A percentile compares a stretch with the other conserved stretches of the same genome.
phyloP scores from a whole-genome alignment of 2,329 filamentous ascomycete genomes.

The Dryadomyces sulphureus region DNA sequence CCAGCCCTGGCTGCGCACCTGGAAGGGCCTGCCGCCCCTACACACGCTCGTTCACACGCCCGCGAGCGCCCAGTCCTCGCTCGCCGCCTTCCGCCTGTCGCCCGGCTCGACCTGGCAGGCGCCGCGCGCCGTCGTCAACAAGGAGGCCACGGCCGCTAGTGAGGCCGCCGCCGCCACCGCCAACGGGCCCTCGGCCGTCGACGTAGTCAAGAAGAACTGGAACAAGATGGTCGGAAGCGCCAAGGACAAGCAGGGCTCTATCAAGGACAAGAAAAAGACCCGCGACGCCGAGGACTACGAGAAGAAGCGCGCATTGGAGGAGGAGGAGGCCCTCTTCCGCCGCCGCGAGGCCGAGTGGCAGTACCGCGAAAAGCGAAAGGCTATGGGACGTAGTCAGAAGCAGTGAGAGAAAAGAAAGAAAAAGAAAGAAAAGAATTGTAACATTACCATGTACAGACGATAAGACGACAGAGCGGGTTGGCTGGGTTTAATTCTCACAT shows the following conservation, averaged over 20 bases:
- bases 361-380: conserved; percentile 9
- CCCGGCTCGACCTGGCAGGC: conserved; percentile 15
- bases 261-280: conserved; percentile 5
- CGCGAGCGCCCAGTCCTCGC: neutral
- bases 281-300: conserved; percentile 15
- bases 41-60: conserved; percentile 2
- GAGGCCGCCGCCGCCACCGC: conserved; percentile 6
- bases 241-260: conserved; percentile 10
- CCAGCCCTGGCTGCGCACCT: conserved; percentile 21
- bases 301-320: conserved; percentile 50
- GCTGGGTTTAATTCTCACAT: neutral
- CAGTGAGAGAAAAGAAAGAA: neutral
- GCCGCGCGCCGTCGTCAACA: conserved; percentile 12
- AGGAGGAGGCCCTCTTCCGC: conserved; percentile 11
- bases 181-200: conserved; percentile 5
- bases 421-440: neutral
- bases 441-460: conserved; percentile 1
- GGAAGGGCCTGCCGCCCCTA: conserved; percentile 22
- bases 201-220: conserved; percentile 11
- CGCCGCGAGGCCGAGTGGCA: conserved; percentile 11
- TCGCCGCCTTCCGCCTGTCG: conserved; percentile 6
- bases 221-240: conserved; percentile 9
- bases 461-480: neutral
- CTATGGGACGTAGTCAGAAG: conserved; percentile 2
- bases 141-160: neutral